Evolutionary conservation across 768 basidiomycete genomes (phyloP).

Genomic region (Lactarius sanguifluus): DNA sequence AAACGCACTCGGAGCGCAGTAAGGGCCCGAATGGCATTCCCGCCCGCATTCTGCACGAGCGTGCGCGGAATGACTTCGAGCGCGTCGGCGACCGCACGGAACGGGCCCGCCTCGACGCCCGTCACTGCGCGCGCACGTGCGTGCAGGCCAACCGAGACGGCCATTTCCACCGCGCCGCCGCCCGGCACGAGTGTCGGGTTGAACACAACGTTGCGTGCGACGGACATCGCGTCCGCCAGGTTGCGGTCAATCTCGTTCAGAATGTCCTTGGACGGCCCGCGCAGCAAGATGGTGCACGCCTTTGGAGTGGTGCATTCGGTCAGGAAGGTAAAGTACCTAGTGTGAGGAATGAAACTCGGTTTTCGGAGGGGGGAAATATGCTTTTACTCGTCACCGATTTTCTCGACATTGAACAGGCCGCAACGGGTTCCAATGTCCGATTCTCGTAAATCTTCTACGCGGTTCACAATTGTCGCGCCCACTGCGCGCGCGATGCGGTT

Average conservation of each 20-base stretch:
- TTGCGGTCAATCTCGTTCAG: conserved; percentile 98
- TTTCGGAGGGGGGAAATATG: not conserved
- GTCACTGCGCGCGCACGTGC: conserved; percentile 75
- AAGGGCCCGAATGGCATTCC: conserved; percentile 89
- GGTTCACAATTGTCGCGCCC: conserved; percentile 95
- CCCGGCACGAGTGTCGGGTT: conserved; percentile 93
- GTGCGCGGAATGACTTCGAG: conserved; percentile 98
- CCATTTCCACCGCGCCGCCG: conserved; percentile 98
- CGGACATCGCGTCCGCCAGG: conserved; percentile 95
- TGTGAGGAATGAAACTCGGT: not conserved
- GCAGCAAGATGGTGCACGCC: conserved; percentile 96
- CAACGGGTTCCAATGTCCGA: conserved; percentile 90
- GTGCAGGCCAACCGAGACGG: conserved; percentile 85
- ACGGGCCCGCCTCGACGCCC: conserved; percentile 91
- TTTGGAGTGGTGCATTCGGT: conserved; percentile 89
- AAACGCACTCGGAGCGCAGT: conserved; percentile 84
- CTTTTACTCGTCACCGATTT: conserved; percentile 88
- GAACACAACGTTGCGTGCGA: conserved; percentile 96
- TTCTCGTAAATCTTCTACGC: conserved; percentile 76
- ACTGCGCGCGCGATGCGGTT: conserved; percentile 96
- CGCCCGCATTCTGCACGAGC: conserved; percentile 91
- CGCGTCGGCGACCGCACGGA: conserved; percentile 89
- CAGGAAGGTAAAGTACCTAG: conserved; percentile 94
- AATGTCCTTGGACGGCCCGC: conserved; percentile 97
- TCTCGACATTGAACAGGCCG: conserved; percentile 95